Conservation (phyloP, 306 rosid species). For the Lupinus albus region DNA sequence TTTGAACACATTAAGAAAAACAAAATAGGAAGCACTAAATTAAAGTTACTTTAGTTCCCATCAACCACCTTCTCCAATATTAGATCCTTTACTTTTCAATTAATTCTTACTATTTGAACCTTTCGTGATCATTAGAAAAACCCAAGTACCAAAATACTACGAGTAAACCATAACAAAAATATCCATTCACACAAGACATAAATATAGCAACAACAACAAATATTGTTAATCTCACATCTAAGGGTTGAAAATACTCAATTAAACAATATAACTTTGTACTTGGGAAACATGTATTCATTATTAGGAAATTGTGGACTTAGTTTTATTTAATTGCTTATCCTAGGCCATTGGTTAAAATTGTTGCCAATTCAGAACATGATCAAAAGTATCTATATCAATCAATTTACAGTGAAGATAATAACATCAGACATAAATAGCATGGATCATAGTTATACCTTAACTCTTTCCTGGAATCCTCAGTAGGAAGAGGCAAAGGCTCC, state of each 20-base stretch:
- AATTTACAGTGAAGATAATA: constrained; percentile 7
- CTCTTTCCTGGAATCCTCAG: constrained; percentile 67
- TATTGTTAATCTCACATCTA: too few species aligned
- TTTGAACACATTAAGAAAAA: too few species aligned
- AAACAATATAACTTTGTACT: too few species aligned
- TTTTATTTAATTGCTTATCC: too few species aligned
- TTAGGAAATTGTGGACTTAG: too few species aligned
- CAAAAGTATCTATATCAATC: constrained; percentile 24
- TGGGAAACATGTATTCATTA: too few species aligned
- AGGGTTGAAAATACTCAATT: too few species aligned
- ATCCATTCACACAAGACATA: constrained; percentile 14
- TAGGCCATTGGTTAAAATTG: too few species aligned
- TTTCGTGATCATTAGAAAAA: too few species aligned
- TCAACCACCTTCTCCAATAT: too few species aligned
- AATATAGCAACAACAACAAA: not conserved
- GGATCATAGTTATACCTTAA: constrained; percentile 53
- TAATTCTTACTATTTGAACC: not conserved
- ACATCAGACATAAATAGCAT: not conserved
- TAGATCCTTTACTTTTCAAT: not conserved
- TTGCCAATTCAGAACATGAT: not conserved
- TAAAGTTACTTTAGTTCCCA: not conserved
- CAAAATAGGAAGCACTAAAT: not conserved
- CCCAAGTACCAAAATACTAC: not conserved
- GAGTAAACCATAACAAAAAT: not conserved
- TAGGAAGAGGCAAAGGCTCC: constrained; percentile 63